Evolutionary conservation across 1,139 yeast species (phyloP), one percentile per base, ranked within the genome.

Genomic region (Candida gigantensis): DNA sequence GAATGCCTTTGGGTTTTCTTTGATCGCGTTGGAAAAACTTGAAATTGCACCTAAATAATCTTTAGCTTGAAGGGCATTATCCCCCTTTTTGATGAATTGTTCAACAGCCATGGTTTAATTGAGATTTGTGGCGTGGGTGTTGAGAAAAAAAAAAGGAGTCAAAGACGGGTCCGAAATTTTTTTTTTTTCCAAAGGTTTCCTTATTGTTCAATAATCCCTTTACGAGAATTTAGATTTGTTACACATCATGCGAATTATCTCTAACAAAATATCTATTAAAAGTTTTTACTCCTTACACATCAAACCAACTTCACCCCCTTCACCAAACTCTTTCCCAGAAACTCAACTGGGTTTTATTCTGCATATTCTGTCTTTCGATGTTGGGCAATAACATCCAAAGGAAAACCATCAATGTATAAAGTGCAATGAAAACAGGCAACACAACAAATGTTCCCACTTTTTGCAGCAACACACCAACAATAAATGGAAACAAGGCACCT

Each of bases 401-500:
- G 1, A 54, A 28, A 13, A 69, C 33, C 64, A 76, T 69, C 2
- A 56, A 35, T 0, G 57, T 38, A 34, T 69, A 65, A 34, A 75
- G 60, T 0, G 58, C 66, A 19, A 78, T 57, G 39, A 74, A 68
- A 10, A 72, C 60, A 0, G 84, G 84, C 56, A 78, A 67, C 14
- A 78, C 72, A n/a, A 77, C 77, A 51, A 47, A 78, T 0, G 83
- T 67, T 1, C 82, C 82, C 2, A 57, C 60, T 35, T 48, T 58
- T 49, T 77, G 74, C n/a, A 80, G 68, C 20, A 75, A 57, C 41
- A 77, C 57, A 25, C 84, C 84, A 19, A 75, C 72, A 15, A 77
- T 37, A 45, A 79, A 78, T 10, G 84, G 84, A 45, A 77, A 68
- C 3, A 77, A 48, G 3, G 83, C 81, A 2, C 83, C 84, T 6